Conservation (phyloP, 2,329 filamentous ascomycete species). For the Venturia nashicola region DNA sequence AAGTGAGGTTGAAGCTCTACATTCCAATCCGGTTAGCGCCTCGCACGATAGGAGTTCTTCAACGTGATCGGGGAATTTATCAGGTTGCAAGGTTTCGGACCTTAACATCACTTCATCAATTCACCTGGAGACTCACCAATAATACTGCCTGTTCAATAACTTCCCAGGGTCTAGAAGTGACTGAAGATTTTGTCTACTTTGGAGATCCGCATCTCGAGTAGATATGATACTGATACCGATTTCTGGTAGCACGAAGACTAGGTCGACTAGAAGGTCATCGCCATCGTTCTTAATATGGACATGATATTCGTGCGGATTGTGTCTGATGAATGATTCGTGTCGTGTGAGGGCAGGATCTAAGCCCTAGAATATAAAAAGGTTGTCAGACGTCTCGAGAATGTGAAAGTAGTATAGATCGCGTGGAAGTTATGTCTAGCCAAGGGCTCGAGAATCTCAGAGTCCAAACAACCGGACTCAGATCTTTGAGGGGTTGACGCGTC, state of each 20-base stretch:
- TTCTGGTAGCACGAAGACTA: no score
- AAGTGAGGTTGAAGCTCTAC: background rate
- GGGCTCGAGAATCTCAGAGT: background rate
- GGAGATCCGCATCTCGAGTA: no score
- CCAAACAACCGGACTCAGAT: background rate
- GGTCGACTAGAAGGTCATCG: no score
- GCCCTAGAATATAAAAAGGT: background rate
- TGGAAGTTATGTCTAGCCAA: background rate
- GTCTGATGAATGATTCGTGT: background rate
- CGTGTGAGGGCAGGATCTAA: background rate
- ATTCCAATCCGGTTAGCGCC: background rate
- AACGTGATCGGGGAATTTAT: background rate
- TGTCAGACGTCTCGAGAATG: background rate
- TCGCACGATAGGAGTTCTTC: background rate
- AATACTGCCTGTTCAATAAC: no score
- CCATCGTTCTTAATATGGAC: no score
- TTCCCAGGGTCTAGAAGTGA: no score
- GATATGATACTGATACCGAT: no score
- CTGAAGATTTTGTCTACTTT: no score
- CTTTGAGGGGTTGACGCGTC: background rate
- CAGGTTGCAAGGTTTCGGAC: background rate
- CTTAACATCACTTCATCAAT: no score
- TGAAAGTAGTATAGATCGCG: background rate
- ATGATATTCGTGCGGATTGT: background rate
- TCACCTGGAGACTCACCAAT: no score